phyloP scores from a whole-genome alignment of 164 flowering plant genomes.

The Piper longum region DNA sequence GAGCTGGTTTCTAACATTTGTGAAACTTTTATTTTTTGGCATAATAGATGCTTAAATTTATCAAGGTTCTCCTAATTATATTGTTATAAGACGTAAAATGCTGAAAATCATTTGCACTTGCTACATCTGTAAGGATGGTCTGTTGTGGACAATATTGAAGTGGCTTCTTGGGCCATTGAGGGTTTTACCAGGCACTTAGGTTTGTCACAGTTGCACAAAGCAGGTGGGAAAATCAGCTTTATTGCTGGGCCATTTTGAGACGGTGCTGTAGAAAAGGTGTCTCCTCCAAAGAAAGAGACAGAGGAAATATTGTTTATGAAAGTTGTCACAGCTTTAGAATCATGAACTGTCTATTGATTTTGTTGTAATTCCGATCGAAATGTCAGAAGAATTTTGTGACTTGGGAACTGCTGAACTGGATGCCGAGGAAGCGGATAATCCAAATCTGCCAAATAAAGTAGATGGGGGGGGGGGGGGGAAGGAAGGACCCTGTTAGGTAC shows the following conservation, averaged over 20 bases:
- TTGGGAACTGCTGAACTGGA: constrained; percentile 20
- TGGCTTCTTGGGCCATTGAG: constrained; percentile 27
- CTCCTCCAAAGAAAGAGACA: constrained; percentile 48
- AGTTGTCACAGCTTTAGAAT: constrained; percentile 28
- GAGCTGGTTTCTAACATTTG: too few species aligned
- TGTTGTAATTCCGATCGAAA: constrained; percentile 20
- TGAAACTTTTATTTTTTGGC: too few species aligned
- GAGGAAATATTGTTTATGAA: constrained; percentile 65
- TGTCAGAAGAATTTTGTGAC: constrained; percentile 10
- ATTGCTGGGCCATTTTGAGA: constrained; percentile 28
- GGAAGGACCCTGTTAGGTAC: constrained; percentile 22
- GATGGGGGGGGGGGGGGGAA: constrained; percentile 22
- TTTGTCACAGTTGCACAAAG: not conserved
- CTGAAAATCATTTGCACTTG: not conserved
- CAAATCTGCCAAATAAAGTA: constrained; percentile 14
- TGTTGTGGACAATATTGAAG: constrained; percentile 24
- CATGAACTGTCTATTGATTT: constrained; percentile 28
- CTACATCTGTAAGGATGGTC: constrained; percentile 18
- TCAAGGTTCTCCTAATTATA: too few species aligned
- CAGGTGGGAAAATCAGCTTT: constrained; percentile 23
- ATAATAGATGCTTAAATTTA: too few species aligned
- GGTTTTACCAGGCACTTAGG: constrained; percentile 37
- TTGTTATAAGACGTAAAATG: too few species aligned
- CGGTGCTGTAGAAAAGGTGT: constrained; percentile 43
- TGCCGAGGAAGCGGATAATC: constrained; percentile 11